These are phyloP conservation scores for Fusarium hainanense DNA, from an alignment of 2,329 filamentous ascomycete species.

Conservation along the genomic window DNA sequence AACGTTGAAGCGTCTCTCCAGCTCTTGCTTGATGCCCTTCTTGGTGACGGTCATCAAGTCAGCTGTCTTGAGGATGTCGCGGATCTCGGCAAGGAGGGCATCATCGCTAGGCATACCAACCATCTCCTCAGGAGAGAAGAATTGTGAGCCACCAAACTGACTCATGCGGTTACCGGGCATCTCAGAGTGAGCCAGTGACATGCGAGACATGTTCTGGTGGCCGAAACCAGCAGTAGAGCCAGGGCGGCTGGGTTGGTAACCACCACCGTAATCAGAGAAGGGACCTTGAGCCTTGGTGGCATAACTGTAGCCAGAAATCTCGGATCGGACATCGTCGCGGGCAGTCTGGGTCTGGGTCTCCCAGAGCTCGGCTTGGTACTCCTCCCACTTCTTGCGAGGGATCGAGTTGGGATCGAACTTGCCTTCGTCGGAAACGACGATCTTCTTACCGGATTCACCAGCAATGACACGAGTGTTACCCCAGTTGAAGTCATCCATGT, in stretches of 20 bases:
- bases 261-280: conserved; percentile 78
- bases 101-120: conserved; percentile 86
- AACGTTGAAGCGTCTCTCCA: conserved; percentile 90
- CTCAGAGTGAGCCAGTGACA: conserved; percentile 84
- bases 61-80: conserved; percentile 89
- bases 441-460: conserved; percentile 90
- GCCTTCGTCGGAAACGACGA: conserved; percentile 95
- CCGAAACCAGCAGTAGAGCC: conserved; percentile 64
- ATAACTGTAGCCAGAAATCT: conserved; percentile 94
- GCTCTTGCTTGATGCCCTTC: conserved; percentile 94
- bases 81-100: conserved; percentile 89
- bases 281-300: conserved; percentile 81
- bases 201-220: conserved; percentile 67
- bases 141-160: conserved; percentile 69
- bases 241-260: conserved; percentile 68
- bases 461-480: conserved; percentile 98
- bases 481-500: conserved; percentile 99
- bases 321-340: conserved; percentile 84
- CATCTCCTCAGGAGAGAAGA: conserved; percentile 74
- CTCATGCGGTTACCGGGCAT: conserved; percentile 69
- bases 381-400: conserved; percentile 98
- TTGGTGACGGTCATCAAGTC: conserved; percentile 99
- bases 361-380: conserved; percentile 98
- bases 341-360: conserved; percentile 89
- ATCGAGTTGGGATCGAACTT: conserved; percentile 95